These are phyloP conservation scores for Emericellopsis atlantica DNA, from an alignment of 2,329 filamentous ascomycete genomes.

Conservation along the genomic window DNA sequence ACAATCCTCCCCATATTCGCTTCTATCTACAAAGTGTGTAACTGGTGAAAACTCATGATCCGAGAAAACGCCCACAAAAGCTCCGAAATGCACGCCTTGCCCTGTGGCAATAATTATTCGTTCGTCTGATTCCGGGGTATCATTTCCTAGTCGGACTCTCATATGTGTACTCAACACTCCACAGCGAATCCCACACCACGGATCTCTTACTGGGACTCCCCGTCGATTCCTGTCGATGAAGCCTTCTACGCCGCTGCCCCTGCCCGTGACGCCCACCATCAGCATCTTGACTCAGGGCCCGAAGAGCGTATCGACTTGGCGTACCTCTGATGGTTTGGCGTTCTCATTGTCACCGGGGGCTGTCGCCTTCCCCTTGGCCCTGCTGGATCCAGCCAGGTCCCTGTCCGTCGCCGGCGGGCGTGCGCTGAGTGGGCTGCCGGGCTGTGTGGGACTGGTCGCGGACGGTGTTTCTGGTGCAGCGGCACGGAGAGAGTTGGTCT, in stretches of 20 bases:
- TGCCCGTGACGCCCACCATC: slow-evolving; percentile 9
- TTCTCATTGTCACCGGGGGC: slow-evolving; percentile 9
- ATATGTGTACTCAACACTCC: slow-evolving; percentile 46
- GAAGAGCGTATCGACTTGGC: slow-evolving; percentile 36
- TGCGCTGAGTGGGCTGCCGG: slow-evolving; percentile 10
- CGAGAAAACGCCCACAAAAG: no score
- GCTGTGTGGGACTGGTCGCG: slow-evolving; percentile 26
- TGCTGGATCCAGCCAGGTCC: slow-evolving; percentile 5
- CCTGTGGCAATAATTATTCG: no score
- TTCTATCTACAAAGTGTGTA: no score
- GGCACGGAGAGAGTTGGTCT: slow-evolving; percentile 45
- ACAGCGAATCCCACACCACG: slow-evolving; percentile 49
- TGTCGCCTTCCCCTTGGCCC: slow-evolving; percentile 9
- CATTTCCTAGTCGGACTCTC: slow-evolving; percentile 25
- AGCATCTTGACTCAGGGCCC: slow-evolving; percentile 25
- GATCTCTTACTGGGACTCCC: slow-evolving; percentile 34
- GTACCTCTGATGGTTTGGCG: slow-evolving; percentile 34
- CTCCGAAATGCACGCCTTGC: no score
- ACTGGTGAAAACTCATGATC: no score
- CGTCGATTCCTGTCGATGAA: slow-evolving; percentile 24
- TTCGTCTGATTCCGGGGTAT: not conserved
- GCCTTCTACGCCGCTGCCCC: slow-evolving; percentile 11
- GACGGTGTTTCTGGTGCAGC: slow-evolving; percentile 27
- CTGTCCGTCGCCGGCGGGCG: not conserved
- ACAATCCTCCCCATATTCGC: no score